A percentile compares a stretch with the other conserved stretches of the same genome.
Evolutionary conservation across 345 rosid species (phyloP).

Genomic region (Corymbia maculata): DNA sequence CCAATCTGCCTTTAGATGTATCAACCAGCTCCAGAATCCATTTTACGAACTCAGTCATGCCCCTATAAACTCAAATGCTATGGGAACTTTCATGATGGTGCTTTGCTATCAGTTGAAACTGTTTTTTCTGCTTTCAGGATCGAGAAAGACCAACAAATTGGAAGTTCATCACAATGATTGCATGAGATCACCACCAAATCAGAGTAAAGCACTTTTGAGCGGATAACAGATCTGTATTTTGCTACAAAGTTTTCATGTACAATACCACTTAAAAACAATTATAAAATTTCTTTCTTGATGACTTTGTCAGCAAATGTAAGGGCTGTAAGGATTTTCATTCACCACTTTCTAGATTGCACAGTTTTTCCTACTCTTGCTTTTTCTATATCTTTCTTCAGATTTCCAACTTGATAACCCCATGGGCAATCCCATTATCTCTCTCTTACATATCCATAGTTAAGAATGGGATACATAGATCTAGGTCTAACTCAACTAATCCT

Average conservation of each 20-base stretch:
- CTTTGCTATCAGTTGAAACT: background rate
- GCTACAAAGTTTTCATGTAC: background rate
- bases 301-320: background rate
- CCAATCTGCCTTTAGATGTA: background rate
- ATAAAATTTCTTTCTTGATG: background rate
- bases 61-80: background rate
- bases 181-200: background rate
- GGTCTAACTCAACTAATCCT: background rate
- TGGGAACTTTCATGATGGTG: background rate
- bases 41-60: background rate
- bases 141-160: background rate
- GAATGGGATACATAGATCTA: background rate
- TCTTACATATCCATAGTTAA: background rate
- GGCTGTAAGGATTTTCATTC: background rate
- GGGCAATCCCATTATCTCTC: background rate
- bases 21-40: background rate
- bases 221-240: background rate
- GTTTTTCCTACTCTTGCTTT: background rate
- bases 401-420: background rate
- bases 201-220: background rate
- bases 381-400: background rate
- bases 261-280: background rate
- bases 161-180: background rate
- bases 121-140: background rate
- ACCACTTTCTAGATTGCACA: background rate